Evolutionary conservation across 202 grass and related monocot genomes (phyloP).

Genomic region (Tripidium arundinaceum): DNA sequence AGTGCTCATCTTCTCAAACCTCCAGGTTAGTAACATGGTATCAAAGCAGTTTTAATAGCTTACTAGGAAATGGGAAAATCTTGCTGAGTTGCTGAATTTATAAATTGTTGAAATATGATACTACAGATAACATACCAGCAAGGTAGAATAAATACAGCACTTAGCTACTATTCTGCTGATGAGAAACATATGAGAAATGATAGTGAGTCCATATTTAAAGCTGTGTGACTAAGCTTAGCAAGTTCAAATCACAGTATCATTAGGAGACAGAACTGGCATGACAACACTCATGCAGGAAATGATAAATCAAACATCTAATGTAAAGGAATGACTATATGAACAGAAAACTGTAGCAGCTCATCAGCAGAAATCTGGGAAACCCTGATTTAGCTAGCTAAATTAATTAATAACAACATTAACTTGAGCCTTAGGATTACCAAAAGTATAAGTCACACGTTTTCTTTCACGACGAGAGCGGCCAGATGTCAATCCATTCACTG

Average conservation of each 20-base stretch:
- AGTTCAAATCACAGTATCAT: slow-evolving; percentile 8
- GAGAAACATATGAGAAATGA: background rate
- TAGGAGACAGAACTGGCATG: background rate
- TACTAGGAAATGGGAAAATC: background rate
- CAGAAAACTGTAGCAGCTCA: slow-evolving; percentile 4
- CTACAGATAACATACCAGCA: slow-evolving; percentile 12
- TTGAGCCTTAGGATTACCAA: slow-evolving; percentile 49
- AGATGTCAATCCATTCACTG: slow-evolving; percentile 69
- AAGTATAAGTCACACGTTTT: slow-evolving; percentile 93
- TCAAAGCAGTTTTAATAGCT: slow-evolving; percentile 12
- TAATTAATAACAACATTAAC: slow-evolving; percentile 11
- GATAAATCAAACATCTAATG: slow-evolving; percentile 9
- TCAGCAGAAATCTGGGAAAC: background rate
- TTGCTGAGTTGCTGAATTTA: slow-evolving; percentile 29
- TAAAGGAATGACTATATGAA: background rate
- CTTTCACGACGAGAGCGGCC: slow-evolving; percentile 84
- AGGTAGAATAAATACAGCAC: background rate
- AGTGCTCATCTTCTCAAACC: background rate
- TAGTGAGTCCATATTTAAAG: background rate
- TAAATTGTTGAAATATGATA: slow-evolving; percentile 5
- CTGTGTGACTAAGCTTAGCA: background rate
- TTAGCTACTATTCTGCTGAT: background rate
- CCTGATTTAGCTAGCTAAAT: background rate
- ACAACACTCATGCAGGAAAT: slow-evolving; percentile 5
- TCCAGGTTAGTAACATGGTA: background rate